Conservation (phyloP, 1,284 basidiomycete genomes). For the Ceratobasidium sp. region DNA sequence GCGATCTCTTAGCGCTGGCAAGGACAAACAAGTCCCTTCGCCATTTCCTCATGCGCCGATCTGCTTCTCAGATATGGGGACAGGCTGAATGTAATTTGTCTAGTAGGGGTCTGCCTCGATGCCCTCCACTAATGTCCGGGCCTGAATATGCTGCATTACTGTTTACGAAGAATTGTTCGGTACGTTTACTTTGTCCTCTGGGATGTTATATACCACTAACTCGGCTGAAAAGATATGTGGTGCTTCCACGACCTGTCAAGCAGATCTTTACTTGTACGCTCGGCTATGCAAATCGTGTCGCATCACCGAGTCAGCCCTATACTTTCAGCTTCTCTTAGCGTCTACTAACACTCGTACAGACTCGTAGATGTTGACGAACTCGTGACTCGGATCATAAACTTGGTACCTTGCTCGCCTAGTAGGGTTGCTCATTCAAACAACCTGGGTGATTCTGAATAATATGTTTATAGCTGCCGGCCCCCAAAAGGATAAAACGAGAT, state of each 20-base stretch:
- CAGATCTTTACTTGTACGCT: background rate
- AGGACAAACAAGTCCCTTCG: background rate
- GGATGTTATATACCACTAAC: background rate
- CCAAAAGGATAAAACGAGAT: background rate
- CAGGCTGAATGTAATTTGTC: background rate
- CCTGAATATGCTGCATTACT: background rate
- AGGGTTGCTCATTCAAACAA: background rate
- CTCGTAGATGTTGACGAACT: background rate
- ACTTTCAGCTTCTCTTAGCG: background rate
- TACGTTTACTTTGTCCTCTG: background rate
- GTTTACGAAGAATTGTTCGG: background rate
- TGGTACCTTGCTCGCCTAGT: background rate
- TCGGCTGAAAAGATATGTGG: background rate
- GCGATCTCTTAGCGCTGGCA: conserved; percentile 2
- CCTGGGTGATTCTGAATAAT: background rate
- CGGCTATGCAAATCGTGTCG: background rate
- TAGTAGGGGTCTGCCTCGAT: background rate
- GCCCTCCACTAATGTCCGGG: background rate
- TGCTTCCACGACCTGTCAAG: background rate
- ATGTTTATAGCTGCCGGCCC: background rate
- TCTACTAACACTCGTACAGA: background rate
- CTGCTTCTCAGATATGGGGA: background rate
- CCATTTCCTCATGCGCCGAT: background rate
- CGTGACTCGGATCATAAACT: background rate
- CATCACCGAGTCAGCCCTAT: background rate